Conservation (phyloP, 1,284 basidiomycete species). For the Thecaphora thlaspeos region DNA sequence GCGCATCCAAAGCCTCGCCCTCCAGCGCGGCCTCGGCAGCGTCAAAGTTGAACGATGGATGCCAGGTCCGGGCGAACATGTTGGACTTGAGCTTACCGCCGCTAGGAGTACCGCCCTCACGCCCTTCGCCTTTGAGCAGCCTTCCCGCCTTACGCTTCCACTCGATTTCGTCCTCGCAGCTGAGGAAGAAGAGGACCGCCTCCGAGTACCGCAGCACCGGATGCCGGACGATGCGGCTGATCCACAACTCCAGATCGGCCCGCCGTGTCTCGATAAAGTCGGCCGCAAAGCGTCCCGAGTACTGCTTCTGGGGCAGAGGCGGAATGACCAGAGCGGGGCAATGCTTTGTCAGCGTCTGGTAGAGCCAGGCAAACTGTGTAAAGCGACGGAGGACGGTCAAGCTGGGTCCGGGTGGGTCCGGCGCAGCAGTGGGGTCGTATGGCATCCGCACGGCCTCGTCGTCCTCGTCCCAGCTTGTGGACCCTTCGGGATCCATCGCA, state of each 20-base stretch:
- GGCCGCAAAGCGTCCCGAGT: conserved; percentile 72
- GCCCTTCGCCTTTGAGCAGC: conserved; percentile 8
- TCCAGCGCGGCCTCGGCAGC: conserved; percentile 26
- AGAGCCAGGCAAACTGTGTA: conserved; percentile 77
- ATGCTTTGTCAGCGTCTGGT: conserved; percentile 67
- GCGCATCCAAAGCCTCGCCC: conserved; percentile 28
- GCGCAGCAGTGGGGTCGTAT: conserved; percentile 30
- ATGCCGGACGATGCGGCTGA: conserved; percentile 71
- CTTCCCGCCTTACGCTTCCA: conserved; percentile 16
- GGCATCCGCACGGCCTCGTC: conserved; percentile 14
- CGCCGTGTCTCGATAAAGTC: conserved; percentile 79
- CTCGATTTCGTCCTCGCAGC: conserved; percentile 26
- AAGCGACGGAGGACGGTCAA: conserved; percentile 70
- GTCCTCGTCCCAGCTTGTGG: conserved; percentile 38
- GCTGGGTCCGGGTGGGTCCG: conserved; percentile 23
- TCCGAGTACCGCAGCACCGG: conserved; percentile 75
- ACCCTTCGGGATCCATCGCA: conserved; percentile 8
- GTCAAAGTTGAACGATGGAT: conserved; percentile 80
- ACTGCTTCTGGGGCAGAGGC: conserved; percentile 78
- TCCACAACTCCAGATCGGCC: conserved; percentile 75
- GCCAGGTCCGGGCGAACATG: conserved; percentile 76
- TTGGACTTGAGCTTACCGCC: conserved; percentile 3
- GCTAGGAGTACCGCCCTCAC: not conserved
- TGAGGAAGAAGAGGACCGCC: conserved; percentile 74
- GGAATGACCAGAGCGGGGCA: conserved; percentile 75